These are phyloP conservation scores for Cladosporium halotolerans DNA, from an alignment of 2,329 filamentous ascomycete genomes.

Conservation along the genomic window DNA sequence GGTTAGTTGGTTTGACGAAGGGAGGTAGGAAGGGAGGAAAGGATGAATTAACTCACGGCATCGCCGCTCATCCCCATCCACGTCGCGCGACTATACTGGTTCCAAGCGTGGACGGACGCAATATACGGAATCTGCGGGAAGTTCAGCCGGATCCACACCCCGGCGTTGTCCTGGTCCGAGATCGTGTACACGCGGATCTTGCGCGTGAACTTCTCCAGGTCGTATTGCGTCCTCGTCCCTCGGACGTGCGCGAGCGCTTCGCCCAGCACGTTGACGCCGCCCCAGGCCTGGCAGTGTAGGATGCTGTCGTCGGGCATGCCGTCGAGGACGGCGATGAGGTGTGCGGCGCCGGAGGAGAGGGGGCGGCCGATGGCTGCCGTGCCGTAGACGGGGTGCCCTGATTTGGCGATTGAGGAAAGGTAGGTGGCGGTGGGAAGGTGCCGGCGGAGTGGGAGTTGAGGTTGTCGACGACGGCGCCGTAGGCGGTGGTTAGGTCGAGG, in stretches of 20 bases:
- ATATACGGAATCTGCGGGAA: conserved; percentile 54
- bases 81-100: conserved; percentile 48
- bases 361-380: conserved; percentile 31
- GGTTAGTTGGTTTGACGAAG: too few relatives aligned
- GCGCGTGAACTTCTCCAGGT: conserved; percentile 33
- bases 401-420: conserved; percentile 23
- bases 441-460: conserved; percentile 36
- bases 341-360: conserved; percentile 18
- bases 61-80: conserved; percentile 54
- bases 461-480: conserved; percentile 33
- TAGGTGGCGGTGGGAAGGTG: conserved; percentile 20
- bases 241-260: conserved; percentile 40
- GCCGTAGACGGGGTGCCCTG: conserved; percentile 35
- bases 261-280: conserved; percentile 47
- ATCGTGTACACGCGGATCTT: conserved; percentile 51
- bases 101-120: conserved; percentile 50
- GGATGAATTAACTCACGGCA: not conserved
- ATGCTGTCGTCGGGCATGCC: conserved; percentile 29
- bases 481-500: conserved; percentile 24
- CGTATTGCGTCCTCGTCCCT: conserved; percentile 20
- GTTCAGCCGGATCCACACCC: conserved; percentile 49
- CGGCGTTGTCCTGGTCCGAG: conserved; percentile 55
- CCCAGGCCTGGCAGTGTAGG: conserved; percentile 46
- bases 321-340: conserved; percentile 19
- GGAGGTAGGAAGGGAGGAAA: not conserved